Base-by-base conservation (phyloP, 495 filamentous ascomycete genomes). In the Amphirosellinia nigrospora region DNA sequence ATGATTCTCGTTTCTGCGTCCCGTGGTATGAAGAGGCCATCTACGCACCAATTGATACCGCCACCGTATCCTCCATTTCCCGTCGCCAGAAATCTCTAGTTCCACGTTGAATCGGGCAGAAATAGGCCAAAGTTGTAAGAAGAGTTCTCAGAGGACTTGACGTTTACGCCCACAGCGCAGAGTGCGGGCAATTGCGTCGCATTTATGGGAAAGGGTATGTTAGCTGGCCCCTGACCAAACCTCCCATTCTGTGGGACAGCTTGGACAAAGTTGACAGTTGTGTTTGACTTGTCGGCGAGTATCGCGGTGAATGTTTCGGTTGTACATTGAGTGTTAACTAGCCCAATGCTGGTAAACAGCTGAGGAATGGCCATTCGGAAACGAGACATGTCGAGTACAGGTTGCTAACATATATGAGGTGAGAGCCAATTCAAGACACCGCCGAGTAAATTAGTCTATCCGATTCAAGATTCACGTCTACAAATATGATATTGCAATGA, bases 41-140 rank as follows among this genome's bases (percentile, higher is more conserved):
- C n/a, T 30, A 53, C 72, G 39, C 72, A 74, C 65, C 78, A 80
- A 45, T 77, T 78, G 26, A 75, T 81, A 81, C 87, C 88, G 11
- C 87, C 87, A 65, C 81, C 82, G 34, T 87, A 79, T 30, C 87
- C 88, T 6, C 86, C 86, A 70, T 89, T 89, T 3, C 88, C 88
- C 0, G 87, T 89, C 11, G 81, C 80, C 50, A 88, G 55, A 70
- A 88, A 86, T 6, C 86, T 81, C 9, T 84, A 83, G 34, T 78
- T 81, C 71, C 84, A 89, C 3, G 71, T 74, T 11, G 79, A 71
- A 23, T 72, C 71, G 0, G 86, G 87, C 19, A 88, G 72, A 73
- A 86, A 85, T 5, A 88, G 69, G 2, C 85, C 86, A 56, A 87
- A 84, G 46, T 82, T 81, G 68, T 82, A 86, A n/a, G 74, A 79